A percentile compares a stretch with the other conserved stretches of the same genome.
phyloP scores from a whole-genome alignment of 805 yeast genomes.

The Teunomyces tritomae region DNA sequence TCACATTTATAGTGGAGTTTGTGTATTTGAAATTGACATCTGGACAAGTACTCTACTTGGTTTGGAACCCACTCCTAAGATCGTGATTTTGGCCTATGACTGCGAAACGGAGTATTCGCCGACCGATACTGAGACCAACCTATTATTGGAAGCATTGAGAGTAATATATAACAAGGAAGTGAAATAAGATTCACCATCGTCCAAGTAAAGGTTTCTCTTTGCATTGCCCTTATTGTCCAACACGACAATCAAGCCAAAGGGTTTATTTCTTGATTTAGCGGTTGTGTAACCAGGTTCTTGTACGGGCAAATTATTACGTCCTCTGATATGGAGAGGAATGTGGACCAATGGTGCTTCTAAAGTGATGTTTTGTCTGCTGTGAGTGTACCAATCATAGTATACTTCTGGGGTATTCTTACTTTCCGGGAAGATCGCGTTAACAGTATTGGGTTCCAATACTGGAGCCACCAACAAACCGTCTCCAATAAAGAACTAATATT shows the following conservation, averaged over 20 bases:
- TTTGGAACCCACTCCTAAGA: conserved; percentile 16
- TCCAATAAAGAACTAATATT: conserved; percentile 23
- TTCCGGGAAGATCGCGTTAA: conserved; percentile 20
- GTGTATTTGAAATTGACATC: conserved; percentile 11
- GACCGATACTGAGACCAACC: conserved; percentile 10
- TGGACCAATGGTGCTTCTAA: conserved; percentile 24
- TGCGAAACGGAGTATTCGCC: conserved; percentile 16
- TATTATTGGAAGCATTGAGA: conserved; percentile 12
- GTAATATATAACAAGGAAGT: conserved; percentile 15
- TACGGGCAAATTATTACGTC: conserved; percentile 20
- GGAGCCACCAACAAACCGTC: conserved; percentile 24
- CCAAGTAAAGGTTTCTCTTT: conserved; percentile 19
- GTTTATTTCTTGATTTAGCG: conserved; percentile 18
- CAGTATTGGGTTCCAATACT: conserved; percentile 18
- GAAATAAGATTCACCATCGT: conserved; percentile 22
- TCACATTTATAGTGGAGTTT: conserved; percentile 16
- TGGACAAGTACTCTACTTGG: conserved; percentile 16
- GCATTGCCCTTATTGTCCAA: conserved; percentile 17
- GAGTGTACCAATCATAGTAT: conserved; percentile 25
- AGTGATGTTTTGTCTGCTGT: conserved; percentile 16
- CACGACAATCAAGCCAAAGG: conserved; percentile 21
- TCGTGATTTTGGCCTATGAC: conserved; percentile 18
- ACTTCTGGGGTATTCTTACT: conserved; percentile 15
- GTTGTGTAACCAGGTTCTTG: conserved; percentile 24
- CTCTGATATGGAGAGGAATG: conserved; percentile 22